phyloP scores from a whole-genome alignment of 2,329 filamentous ascomycete genomes.

The Colletotrichum sp. region DNA sequence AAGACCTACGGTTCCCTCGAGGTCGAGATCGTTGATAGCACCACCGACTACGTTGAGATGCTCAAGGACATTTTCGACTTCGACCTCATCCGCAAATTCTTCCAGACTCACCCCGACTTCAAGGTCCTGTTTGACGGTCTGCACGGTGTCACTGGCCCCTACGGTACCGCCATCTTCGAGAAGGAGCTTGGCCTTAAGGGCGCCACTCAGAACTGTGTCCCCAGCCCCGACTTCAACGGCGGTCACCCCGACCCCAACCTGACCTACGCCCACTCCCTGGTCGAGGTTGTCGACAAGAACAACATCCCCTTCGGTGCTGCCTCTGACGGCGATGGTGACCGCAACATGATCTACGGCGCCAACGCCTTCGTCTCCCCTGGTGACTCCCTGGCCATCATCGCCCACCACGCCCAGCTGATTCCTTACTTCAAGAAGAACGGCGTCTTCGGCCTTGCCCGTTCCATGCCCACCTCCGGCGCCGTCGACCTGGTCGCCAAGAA shows the following conservation, averaged over 20 bases:
- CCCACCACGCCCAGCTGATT: slow-evolving; percentile 94
- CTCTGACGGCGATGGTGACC: slow-evolving; percentile 95
- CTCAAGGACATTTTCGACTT: slow-evolving; percentile 99
- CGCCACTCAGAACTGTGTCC: slow-evolving; percentile 87
- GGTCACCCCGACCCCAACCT: slow-evolving; percentile 98
- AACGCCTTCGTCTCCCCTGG: slow-evolving; percentile 96
- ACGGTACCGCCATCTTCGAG: slow-evolving; percentile 94
- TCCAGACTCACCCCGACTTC: slow-evolving; percentile 86
- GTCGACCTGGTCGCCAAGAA: slow-evolving; percentile 96
- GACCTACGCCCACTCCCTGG: slow-evolving; percentile 93
- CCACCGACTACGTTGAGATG: slow-evolving; percentile 90
- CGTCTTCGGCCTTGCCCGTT: slow-evolving; percentile 92
- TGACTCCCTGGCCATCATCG: slow-evolving; percentile 97
- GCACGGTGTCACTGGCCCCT: slow-evolving; percentile 92
- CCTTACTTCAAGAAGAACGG: slow-evolving; percentile 99
- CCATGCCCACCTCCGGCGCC: slow-evolving; percentile 96
- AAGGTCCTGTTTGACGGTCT: slow-evolving; percentile 96
- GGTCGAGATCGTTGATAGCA: slow-evolving; percentile 95
- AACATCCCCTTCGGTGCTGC: slow-evolving; percentile 95
- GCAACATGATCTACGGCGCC: slow-evolving; percentile 99
- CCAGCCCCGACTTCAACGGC: slow-evolving; percentile 93
- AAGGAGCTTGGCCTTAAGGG: slow-evolving; percentile 84
- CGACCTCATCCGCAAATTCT: slow-evolving; percentile 92
- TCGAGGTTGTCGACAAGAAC: slow-evolving; percentile 90
- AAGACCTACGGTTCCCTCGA: slow-evolving; percentile 86